Evolutionary conservation across 2,329 filamentous ascomycete species (phyloP).

Genomic region (Emergomyces orientalis): DNA sequence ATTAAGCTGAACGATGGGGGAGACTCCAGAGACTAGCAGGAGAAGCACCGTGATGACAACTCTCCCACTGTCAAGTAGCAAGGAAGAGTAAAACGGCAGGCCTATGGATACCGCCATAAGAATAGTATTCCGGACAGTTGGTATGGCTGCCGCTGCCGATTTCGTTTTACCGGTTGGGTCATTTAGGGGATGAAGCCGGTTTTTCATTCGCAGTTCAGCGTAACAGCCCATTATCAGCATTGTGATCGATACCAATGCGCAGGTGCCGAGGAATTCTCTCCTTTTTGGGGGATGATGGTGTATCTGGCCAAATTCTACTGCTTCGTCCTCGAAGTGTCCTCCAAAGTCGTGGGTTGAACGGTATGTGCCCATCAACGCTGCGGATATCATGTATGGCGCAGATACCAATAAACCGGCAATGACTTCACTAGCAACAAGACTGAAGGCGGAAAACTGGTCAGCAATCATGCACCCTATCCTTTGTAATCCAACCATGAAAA

Average conservation of each 20-base stretch:
- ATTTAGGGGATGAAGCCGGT: neutral
- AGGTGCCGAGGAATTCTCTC: constrained; percentile 8
- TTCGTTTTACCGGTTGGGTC: constrained; percentile 7
- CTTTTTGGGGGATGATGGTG: neutral
- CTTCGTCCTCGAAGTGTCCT: neutral
- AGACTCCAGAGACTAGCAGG: constrained; percentile 12
- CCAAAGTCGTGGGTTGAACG: neutral
- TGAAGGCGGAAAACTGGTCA: neutral
- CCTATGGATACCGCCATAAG: constrained; percentile 35
- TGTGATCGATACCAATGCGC: constrained; percentile 24
- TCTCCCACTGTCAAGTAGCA: constrained; percentile 46
- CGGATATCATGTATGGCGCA: neutral
- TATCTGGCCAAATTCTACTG: neutral
- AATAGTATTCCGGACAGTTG: constrained; percentile 18
- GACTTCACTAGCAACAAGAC: constrained; percentile 2
- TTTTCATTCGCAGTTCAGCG: constrained; percentile 1
- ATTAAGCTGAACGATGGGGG: constrained; percentile 1
- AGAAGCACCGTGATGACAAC: constrained; percentile 45
- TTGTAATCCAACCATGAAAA: neutral
- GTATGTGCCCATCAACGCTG: neutral
- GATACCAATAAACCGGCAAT: neutral
- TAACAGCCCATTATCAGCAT: constrained; percentile 25
- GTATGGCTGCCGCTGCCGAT: constrained; percentile 17
- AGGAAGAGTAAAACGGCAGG: constrained; percentile 48
- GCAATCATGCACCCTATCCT: neutral